Percentiles rank a stretch among this genome's conserved stretches.
phyloP scores from a whole-genome alignment of 345 rosid genomes.

The Zanthoxylum bungeanum region DNA sequence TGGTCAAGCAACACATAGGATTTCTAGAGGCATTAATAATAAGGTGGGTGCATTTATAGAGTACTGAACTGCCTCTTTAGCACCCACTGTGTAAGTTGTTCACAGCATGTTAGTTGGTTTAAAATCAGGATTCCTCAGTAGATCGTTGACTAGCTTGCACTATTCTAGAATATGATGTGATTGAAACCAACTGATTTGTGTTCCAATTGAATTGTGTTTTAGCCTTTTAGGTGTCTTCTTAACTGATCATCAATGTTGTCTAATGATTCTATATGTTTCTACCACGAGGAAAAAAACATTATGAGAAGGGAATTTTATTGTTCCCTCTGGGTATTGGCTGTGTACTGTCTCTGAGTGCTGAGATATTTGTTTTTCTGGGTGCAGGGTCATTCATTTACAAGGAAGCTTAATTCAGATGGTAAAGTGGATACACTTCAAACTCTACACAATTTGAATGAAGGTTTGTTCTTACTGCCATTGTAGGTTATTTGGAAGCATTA shows the following conservation, averaged over 20 bases:
- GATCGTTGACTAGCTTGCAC: neutral
- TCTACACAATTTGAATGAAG: slow-evolving; percentile 73
- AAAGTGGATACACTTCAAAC: slow-evolving; percentile 70
- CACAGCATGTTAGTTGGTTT: too few species aligned
- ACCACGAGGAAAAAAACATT: too few species aligned
- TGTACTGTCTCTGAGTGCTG: slow-evolving; percentile 12
- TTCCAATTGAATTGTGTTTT: neutral
- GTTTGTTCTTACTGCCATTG: slow-evolving; percentile 25
- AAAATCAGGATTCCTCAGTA: neutral
- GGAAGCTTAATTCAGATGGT: slow-evolving; percentile 72
- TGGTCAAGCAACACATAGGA: slow-evolving; percentile 75
- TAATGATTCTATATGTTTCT: neutral
- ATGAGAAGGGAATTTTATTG: too few species aligned
- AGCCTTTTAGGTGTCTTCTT: too few species aligned
- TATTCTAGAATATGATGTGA: neutral
- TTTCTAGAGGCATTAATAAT: slow-evolving; percentile 77
- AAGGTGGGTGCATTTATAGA: slow-evolving; percentile 36
- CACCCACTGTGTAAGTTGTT: too few species aligned
- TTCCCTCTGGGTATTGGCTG: too few species aligned
- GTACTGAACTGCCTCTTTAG: neutral
- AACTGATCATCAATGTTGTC: neutral
- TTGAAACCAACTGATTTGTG: neutral
- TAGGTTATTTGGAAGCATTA: neutral
- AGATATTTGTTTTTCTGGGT: slow-evolving; percentile 11
- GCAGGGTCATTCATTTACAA: slow-evolving; percentile 76